phyloP scores from a whole-genome alignment of 2,329 filamentous ascomycete genomes.

The Didymella segeticola region DNA sequence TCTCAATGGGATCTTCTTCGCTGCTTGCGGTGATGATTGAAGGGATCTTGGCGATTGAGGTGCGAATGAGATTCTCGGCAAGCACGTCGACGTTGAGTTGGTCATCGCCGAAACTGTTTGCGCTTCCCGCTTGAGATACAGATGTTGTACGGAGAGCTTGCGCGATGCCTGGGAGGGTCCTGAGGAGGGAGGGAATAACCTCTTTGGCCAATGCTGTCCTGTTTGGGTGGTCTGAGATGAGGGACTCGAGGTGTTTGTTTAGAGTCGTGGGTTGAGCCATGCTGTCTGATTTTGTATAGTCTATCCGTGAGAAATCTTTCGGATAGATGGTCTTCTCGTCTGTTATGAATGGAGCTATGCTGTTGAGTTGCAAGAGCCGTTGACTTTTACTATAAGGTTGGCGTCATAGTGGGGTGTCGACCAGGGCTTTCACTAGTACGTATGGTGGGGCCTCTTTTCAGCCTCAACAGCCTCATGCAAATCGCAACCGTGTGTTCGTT shows the following conservation, averaged over 20 bases:
- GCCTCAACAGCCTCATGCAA: conserved; percentile 9
- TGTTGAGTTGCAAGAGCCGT: not conserved
- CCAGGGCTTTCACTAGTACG: conserved; percentile 8
- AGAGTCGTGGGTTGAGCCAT: conserved; percentile 8
- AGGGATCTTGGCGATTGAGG: conserved; percentile 60
- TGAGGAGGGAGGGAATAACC: conserved; percentile 27
- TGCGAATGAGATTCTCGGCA: conserved; percentile 63
- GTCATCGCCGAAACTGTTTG: conserved; percentile 63
- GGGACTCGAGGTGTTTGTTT: conserved; percentile 1
- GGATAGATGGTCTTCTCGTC: not conserved
- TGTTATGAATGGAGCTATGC: not conserved
- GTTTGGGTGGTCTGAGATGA: conserved; percentile 4
- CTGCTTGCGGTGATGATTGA: conserved; percentile 65
- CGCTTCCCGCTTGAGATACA: conserved; percentile 38
- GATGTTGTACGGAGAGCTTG: conserved; percentile 22
- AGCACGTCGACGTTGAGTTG: conserved; percentile 66
- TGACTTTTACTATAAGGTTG: conserved; percentile 6
- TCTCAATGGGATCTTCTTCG: conserved; percentile 29
- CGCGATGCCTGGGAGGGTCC: conserved; percentile 25
- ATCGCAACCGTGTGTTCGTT: not conserved
- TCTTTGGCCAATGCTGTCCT: conserved; percentile 11
- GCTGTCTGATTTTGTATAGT: not conserved
- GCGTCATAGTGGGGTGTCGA: conserved; percentile 20
- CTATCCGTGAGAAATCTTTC: too few relatives aligned
- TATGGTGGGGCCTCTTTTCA: conserved; percentile 2